A percentile compares a stretch with the other conserved stretches of the same genome.
These are phyloP conservation scores for Gracilaria domingensis DNA, from an alignment of 23 red algal genomes.

Conservation along the genomic window DNA sequence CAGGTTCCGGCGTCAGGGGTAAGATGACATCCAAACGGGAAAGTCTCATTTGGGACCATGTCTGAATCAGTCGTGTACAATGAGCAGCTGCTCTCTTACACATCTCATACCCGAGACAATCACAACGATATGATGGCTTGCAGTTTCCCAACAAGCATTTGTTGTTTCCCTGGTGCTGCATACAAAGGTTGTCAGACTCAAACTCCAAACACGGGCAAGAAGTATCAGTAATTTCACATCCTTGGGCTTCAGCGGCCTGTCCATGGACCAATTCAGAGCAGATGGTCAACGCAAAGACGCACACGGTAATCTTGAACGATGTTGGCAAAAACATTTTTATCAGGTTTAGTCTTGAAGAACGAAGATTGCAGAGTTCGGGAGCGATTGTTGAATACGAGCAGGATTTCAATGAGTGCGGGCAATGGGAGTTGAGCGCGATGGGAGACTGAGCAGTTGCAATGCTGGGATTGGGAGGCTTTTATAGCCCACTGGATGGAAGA, in stretches of 20 bases:
- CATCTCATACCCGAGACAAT: slow-evolving; percentile 1
- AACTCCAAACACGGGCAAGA: not conserved
- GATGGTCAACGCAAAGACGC: not conserved
- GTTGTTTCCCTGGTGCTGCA: not conserved
- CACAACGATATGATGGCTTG: slow-evolving; percentile 2
- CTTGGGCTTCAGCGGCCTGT: not conserved
- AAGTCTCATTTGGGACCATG: not conserved
- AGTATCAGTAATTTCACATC: not conserved
- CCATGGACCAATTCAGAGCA: not conserved
- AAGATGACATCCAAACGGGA: slow-evolving; percentile 1
- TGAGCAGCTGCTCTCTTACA: not conserved
- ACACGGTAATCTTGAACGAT: not conserved
- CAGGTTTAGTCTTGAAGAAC: not conserved
- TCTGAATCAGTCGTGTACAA: not conserved
- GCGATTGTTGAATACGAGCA: not conserved
- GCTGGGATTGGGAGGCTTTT: not conserved
- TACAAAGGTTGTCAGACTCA: not conserved
- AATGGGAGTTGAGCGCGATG: not conserved
- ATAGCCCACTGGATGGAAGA: not conserved
- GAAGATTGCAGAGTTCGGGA: not conserved
- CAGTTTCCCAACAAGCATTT: not conserved
- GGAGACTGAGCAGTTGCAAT: not conserved
- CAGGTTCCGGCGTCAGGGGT: not conserved
- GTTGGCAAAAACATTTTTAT: not conserved
- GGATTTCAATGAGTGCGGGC: not conserved